Conservation (phyloP, 805 yeast species). For the Brettanomyces sp. region DNA sequence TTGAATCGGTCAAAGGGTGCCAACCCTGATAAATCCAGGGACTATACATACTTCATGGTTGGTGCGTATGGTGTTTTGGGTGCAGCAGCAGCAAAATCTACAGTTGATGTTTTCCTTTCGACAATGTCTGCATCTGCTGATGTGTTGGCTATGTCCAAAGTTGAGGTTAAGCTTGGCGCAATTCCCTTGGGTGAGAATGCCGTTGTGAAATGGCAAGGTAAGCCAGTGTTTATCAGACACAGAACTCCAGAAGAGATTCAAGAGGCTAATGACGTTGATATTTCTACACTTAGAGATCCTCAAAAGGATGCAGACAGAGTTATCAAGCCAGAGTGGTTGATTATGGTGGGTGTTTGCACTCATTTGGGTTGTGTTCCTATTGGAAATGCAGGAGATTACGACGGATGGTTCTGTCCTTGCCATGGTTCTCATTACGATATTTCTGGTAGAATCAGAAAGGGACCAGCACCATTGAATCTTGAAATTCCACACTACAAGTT, state of each 20-base stretch:
- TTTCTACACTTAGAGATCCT: conserved; percentile 83
- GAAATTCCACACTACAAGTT: conserved; percentile 92
- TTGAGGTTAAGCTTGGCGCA: conserved; percentile 87
- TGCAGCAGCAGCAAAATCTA: conserved; percentile 93
- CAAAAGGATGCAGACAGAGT: conserved; percentile 90
- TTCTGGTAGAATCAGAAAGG: conserved; percentile 99
- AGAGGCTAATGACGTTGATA: conserved; percentile 83
- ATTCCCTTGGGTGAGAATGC: conserved; percentile 98
- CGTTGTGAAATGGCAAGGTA: conserved; percentile 99
- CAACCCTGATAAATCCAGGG: conserved; percentile 59
- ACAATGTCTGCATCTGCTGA: conserved; percentile 98
- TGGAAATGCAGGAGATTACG: conserved; percentile 99
- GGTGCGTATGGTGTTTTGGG: conserved; percentile 87
- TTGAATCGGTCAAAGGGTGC: conserved; percentile 61
- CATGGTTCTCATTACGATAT: conserved; percentile 99
- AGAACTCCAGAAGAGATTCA: conserved; percentile 88
- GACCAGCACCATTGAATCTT: conserved; percentile 98
- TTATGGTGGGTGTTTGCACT: conserved; percentile 99
- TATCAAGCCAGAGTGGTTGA: conserved; percentile 94
- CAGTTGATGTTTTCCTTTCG: conserved; percentile 85
- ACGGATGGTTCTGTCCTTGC: conserved; percentile 99
- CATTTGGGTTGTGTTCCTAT: conserved; percentile 99
- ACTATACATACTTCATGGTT: conserved; percentile 92
- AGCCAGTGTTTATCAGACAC: conserved; percentile 99
- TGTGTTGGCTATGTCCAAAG: conserved; percentile 98